Conservation (phyloP, 257 asterid species). For the Galeopsis tetrahit region DNA sequence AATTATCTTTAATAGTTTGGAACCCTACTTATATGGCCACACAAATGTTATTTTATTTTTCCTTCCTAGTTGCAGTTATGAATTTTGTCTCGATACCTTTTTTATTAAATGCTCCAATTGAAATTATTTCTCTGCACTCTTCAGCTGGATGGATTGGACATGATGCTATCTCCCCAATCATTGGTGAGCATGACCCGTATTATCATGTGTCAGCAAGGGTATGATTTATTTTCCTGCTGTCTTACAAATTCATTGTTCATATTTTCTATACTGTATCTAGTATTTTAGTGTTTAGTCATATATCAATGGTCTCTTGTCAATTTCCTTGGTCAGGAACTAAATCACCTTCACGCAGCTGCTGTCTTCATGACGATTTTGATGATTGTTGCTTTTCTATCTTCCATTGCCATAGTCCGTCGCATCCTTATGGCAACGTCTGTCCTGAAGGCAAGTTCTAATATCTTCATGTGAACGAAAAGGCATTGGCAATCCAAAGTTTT, state of each 20-base stretch:
- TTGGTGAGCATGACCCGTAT: conserved; percentile 93
- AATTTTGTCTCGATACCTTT: conserved; percentile 2
- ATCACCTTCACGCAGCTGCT: conserved; percentile 89
- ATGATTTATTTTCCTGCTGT: conserved; percentile 32
- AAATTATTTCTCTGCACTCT: conserved; percentile 33
- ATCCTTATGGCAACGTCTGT: conserved; percentile 98
- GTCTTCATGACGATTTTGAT: conserved; percentile 81
- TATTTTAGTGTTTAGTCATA: conserved; percentile 24
- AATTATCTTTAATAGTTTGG: background rate
- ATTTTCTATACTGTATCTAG: background rate
- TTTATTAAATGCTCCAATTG: background rate
- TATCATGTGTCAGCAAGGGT: conserved; percentile 92
- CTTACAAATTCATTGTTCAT: conserved; percentile 30
- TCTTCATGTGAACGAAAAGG: conserved; percentile 18
- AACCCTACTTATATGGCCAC: background rate
- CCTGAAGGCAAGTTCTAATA: conserved; percentile 74
- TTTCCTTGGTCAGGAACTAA: conserved; percentile 66
- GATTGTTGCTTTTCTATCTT: conserved; percentile 81
- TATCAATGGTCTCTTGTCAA: conserved; percentile 25
- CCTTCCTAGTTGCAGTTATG: background rate
- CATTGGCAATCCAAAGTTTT: background rate
- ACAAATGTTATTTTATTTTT: conserved; percentile 10
- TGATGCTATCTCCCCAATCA: conserved; percentile 92
- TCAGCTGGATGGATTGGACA: conserved; percentile 99
- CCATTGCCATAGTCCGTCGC: conserved; percentile 92